Evolutionary conservation across 306 rosid genomes (phyloP).

Genomic region (Lathyrus aphaca): DNA sequence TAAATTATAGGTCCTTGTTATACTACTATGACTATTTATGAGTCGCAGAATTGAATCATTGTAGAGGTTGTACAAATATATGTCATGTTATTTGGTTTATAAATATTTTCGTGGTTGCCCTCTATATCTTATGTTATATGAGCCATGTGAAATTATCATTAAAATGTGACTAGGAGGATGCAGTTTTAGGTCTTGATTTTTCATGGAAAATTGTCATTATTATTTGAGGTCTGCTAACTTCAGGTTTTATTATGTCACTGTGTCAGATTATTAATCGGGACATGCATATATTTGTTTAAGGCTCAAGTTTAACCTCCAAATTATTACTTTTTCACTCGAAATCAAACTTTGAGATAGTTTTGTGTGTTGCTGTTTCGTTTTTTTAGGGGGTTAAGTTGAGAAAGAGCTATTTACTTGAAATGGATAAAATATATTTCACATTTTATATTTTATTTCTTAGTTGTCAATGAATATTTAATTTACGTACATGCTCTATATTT

Average conservation of each 20-base stretch:
- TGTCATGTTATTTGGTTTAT: conserved; percentile 9
- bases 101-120: background rate
- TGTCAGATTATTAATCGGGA: conserved; percentile 2
- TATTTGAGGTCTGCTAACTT: background rate
- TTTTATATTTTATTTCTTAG: background rate
- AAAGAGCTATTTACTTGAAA: background rate
- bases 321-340: background rate
- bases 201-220: conserved; percentile 11
- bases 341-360: background rate
- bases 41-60: conserved; percentile 13
- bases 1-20: conserved; percentile 1
- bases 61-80: background rate
- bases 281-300: conserved; percentile 4
- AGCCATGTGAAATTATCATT: background rate
- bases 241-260: background rate
- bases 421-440: background rate
- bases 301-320: conserved; percentile 7
- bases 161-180: background rate
- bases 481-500: background rate
- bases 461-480: conserved; percentile 5
- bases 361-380: background rate
- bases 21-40: conserved; percentile 9
- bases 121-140: background rate
- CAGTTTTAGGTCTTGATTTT: conserved; percentile 2
- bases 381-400: background rate